phyloP scores from a whole-genome alignment of 371 early-diverging fungal species.

The Rhizopus sp. region DNA sequence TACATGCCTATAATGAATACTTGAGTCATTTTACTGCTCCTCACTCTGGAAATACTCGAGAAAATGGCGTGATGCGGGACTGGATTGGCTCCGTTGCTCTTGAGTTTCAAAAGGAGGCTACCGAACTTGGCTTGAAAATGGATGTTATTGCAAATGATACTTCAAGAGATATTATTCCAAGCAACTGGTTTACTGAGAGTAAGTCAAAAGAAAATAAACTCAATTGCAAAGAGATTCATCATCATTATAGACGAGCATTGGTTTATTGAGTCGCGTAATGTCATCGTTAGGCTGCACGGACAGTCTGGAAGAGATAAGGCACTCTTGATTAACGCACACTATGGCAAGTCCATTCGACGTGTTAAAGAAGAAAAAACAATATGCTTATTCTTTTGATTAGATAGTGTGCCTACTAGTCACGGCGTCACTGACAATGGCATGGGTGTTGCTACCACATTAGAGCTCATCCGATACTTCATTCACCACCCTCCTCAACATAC shows the following conservation, averaged over 20 bases:
- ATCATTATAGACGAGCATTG: constrained; percentile 32
- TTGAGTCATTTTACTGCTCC: constrained; percentile 52
- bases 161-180: constrained; percentile 15
- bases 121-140: constrained; percentile 30
- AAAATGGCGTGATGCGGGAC: constrained; percentile 34
- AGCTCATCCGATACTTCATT: constrained; percentile 67
- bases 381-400: constrained; percentile 21
- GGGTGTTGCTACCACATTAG: constrained; percentile 70
- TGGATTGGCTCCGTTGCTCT: constrained; percentile 36
- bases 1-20: constrained; percentile 56
- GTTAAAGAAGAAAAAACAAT: neutral
- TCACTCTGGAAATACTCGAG: constrained; percentile 59
- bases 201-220: constrained; percentile 35
- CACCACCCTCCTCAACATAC: constrained; percentile 56
- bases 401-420: constrained; percentile 75
- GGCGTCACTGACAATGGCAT: constrained; percentile 90
- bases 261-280: constrained; percentile 52
- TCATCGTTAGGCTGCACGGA: constrained; percentile 52
- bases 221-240: constrained; percentile 35
- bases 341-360: constrained; percentile 36
- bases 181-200: constrained; percentile 33
- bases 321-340: constrained; percentile 56
- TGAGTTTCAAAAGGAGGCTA: constrained; percentile 45
- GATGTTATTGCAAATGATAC: constrained; percentile 47
- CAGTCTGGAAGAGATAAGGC: constrained; percentile 47